Evolutionary conservation across 2,329 filamentous ascomycete genomes (phyloP).

Genomic region (Penicillium sp.): DNA sequence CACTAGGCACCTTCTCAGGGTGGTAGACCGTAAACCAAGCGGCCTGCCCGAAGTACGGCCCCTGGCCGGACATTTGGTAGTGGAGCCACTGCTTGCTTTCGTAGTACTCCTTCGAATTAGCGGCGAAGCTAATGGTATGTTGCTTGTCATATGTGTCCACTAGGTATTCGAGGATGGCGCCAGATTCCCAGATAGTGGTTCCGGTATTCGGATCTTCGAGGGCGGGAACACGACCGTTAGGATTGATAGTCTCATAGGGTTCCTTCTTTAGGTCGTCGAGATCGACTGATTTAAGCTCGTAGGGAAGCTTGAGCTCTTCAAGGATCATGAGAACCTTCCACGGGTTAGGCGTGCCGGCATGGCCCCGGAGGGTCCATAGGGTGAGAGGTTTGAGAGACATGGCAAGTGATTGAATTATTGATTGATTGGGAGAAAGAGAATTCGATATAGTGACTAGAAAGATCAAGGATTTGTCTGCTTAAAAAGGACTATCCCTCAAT

Average conservation of each 20-base stretch:
- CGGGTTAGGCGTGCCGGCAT: constrained; percentile 15
- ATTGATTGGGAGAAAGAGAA: neutral
- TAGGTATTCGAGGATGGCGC: constrained; percentile 43
- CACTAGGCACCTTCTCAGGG: constrained; percentile 43
- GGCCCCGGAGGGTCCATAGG: neutral
- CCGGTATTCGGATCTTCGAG: constrained; percentile 31
- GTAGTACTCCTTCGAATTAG: constrained; percentile 23
- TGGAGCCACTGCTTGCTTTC: constrained; percentile 40
- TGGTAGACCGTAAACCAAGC: constrained; percentile 44
- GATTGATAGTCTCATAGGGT: constrained; percentile 21
- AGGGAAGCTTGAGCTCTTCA: constrained; percentile 27
- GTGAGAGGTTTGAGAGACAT: constrained; percentile 19
- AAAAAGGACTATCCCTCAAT: neutral
- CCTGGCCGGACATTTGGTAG: constrained; percentile 40
- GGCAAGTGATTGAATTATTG: neutral
- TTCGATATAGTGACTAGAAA: neutral
- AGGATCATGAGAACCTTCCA: constrained; percentile 29
- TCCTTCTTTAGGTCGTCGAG: constrained; percentile 24
- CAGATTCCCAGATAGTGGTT: constrained; percentile 41
- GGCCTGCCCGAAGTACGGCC: constrained; percentile 48
- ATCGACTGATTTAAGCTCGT: constrained; percentile 14
- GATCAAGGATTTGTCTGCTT: neutral
- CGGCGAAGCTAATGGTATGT: constrained; percentile 33
- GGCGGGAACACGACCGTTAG: constrained; percentile 29
- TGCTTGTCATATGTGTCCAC: constrained; percentile 43